Evolutionary conservation across 2,329 filamentous ascomycete species (phyloP).

Genomic region (Aureobasidium lini): DNA sequence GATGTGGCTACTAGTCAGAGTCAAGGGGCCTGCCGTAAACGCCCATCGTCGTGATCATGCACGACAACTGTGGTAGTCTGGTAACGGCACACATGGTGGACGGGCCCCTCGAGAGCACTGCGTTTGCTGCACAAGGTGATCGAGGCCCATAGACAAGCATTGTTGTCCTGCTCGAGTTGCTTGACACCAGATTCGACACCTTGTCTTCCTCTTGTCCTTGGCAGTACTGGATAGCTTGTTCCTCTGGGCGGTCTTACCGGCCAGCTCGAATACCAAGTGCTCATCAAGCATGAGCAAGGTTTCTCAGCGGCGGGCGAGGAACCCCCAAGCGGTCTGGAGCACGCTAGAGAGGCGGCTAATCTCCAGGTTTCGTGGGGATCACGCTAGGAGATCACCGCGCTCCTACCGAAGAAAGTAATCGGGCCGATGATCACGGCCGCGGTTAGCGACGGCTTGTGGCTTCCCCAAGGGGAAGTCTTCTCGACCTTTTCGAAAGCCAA

Average conservation of each 20-base stretch:
- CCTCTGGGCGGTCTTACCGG: constrained; percentile 2
- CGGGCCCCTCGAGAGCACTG: not conserved
- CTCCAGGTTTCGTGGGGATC: constrained; percentile 5
- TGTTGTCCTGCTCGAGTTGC: not conserved
- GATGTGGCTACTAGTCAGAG: constrained; percentile 5
- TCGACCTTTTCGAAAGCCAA: constrained; percentile 2
- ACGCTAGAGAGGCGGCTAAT: constrained; percentile 3
- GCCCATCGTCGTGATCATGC: not conserved
- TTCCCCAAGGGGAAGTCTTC: constrained; percentile 5
- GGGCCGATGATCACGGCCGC: constrained; percentile 1
- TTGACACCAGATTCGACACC: not conserved
- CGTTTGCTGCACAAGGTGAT: not conserved
- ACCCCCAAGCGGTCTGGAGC: constrained; percentile 2
- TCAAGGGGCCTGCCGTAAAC: constrained; percentile 7
- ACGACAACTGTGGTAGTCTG: not conserved
- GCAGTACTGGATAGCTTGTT: not conserved
- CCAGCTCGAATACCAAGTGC: not conserved
- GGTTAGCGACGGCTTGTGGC: not conserved
- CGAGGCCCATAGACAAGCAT: not conserved
- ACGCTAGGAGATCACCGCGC: constrained; percentile 6
- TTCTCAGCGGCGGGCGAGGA: not conserved
- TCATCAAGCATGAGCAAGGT: not conserved
- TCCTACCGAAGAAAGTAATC: not conserved
- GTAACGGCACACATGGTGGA: constrained; percentile 7
- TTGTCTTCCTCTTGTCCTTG: not conserved